Percentiles rank a stretch among this genome's conserved stretches.
Evolutionary conservation across 2,329 filamentous ascomycete genomes (phyloP).

Genomic region (Cordyceps cicadae): DNA sequence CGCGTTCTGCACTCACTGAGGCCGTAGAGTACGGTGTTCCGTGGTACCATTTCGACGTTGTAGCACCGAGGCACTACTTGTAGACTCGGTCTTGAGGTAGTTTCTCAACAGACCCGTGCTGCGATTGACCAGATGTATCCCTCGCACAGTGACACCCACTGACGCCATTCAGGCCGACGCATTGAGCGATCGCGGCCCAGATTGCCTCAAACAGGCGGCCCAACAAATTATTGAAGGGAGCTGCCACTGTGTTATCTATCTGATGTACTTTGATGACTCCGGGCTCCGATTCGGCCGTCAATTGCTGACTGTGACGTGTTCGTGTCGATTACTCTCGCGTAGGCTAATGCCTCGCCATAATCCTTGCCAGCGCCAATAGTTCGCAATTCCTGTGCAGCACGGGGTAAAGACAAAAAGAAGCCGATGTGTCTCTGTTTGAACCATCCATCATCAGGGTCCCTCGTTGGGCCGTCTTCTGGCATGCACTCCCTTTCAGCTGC

Average conservation of each 20-base stretch:
- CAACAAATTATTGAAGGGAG: not conserved
- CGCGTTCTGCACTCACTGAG: not conserved
- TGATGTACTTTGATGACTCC: not conserved
- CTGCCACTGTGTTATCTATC: slow-evolving; percentile 2
- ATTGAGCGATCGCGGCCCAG: slow-evolving; percentile 4
- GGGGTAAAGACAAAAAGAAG: not conserved
- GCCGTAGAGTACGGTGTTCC: not conserved
- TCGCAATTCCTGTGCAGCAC: not conserved
- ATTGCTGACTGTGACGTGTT: not conserved
- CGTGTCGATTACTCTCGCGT: not conserved
- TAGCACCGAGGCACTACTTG: not conserved
- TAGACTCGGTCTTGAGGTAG: not conserved
- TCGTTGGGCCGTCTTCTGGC: not conserved
- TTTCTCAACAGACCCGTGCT: not conserved
- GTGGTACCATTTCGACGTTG: not conserved
- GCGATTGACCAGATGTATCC: not conserved
- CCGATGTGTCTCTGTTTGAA: not conserved
- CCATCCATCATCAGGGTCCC: not conserved
- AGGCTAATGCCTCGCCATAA: not conserved
- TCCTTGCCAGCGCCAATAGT: not conserved
- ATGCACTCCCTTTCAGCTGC: slow-evolving; percentile 4
- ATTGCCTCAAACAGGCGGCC: not conserved
- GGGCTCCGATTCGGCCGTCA: not conserved
- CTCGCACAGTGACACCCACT: slow-evolving; percentile 5
- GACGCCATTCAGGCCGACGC: slow-evolving; percentile 8